A percentile compares a stretch with the other conserved stretches of the same genome.
Evolutionary conservation across 2,329 filamentous ascomycete species (phyloP).

Genomic region (Diaporthe caulivora): DNA sequence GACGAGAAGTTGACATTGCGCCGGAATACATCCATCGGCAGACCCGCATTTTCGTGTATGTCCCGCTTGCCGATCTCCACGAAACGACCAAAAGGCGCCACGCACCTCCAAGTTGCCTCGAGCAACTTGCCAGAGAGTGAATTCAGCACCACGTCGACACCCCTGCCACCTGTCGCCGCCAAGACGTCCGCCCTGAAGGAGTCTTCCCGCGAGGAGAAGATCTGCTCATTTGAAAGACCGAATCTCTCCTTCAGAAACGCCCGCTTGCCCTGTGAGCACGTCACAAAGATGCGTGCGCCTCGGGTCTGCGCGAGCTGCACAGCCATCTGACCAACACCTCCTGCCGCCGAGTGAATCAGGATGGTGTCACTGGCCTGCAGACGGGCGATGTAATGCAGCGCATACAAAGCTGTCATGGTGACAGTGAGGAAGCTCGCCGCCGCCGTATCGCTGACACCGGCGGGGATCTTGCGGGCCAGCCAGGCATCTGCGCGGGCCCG

Average conservation of each 20-base stretch:
- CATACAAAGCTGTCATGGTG: conserved; percentile 25
- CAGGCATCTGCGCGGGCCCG: conserved; percentile 43
- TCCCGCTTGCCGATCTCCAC: conserved; percentile 38
- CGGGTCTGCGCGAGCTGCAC: conserved; percentile 19
- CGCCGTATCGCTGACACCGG: neutral
- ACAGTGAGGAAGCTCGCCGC: conserved; percentile 27
- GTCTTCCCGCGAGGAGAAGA: conserved; percentile 46
- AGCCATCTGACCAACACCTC: conserved; percentile 28
- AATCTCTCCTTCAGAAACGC: conserved; percentile 1
- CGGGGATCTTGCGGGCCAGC: conserved; percentile 9
- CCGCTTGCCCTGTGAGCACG: conserved; percentile 21
- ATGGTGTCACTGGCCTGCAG: conserved; percentile 35
- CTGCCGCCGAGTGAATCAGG: conserved; percentile 28
- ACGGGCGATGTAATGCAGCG: conserved; percentile 24
- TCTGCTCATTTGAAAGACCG: conserved; percentile 31
- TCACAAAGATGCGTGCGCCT: conserved; percentile 39
- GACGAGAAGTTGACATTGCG: conserved; percentile 17
- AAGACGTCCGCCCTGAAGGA: conserved; percentile 49
- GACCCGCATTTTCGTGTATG: neutral
- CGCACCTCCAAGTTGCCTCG: conserved; percentile 25
- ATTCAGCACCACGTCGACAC: conserved; percentile 46
- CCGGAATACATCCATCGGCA: conserved; percentile 18
- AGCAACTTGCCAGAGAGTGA: conserved; percentile 22
- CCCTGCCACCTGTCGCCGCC: conserved; percentile 44
- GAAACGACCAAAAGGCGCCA: conserved; percentile 32